Percentiles rank a stretch among this genome's conserved stretches.
Evolutionary conservation across 768 basidiomycete species (phyloP).

Genomic region (Panellus pusillus): DNA sequence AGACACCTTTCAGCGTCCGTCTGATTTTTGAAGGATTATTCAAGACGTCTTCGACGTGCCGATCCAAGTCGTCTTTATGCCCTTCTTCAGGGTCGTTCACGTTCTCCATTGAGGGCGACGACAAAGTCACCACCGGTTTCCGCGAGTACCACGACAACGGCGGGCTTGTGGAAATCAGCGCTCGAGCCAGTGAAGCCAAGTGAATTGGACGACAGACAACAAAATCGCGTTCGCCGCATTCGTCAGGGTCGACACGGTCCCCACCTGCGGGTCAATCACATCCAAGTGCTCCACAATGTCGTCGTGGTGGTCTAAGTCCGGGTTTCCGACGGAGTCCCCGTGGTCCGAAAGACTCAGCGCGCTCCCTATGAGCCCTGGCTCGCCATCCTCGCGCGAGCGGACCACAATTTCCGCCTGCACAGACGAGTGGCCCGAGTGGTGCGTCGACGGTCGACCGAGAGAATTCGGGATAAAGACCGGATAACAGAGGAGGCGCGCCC

Average conservation of each 20-base stretch:
- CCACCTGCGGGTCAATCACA: conserved; percentile 76
- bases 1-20: conserved; percentile 66
- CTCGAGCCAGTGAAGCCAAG: neutral
- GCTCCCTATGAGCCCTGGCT: conserved; percentile 45
- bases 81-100: conserved; percentile 29
- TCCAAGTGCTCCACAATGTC: conserved; percentile 85
- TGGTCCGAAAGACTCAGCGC: conserved; percentile 39
- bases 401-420: conserved; percentile 38
- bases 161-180: conserved; percentile 45
- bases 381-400: conserved; percentile 30
- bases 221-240: conserved; percentile 81
- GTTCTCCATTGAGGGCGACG: conserved; percentile 32
- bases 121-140: conserved; percentile 64
- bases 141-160: conserved; percentile 69
- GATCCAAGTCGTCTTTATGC: conserved; percentile 57
- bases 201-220: conserved; percentile 41
- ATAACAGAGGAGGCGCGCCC: conserved; percentile 7
- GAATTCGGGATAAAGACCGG: conserved; percentile 15
- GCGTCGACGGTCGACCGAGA: conserved; percentile 12
- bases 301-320: conserved; percentile 58
- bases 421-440: conserved; percentile 29
- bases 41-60: conserved; percentile 78
- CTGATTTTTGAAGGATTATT: conserved; percentile 57
- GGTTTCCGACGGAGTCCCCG: conserved; percentile 19
- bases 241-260: conserved; percentile 71